Percentiles rank a stretch among this genome's conserved stretches.
These are phyloP conservation scores for Chloris gayana DNA, from an alignment of 176 grass and related monocot species.

Conservation along the genomic window DNA sequence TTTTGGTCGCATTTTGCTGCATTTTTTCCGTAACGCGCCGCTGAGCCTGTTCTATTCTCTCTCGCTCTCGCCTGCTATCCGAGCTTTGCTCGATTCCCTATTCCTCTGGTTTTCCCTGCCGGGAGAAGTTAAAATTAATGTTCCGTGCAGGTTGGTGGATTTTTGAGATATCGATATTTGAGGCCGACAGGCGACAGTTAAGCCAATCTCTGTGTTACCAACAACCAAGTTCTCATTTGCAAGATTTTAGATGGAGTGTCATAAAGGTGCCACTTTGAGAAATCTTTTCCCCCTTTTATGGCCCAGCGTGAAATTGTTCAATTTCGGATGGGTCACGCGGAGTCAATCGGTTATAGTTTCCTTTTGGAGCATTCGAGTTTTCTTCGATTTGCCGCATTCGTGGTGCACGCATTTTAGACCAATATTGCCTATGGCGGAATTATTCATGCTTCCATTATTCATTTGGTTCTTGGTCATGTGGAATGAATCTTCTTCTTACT, in stretches of 20 bases:
- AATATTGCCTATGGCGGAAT: not conserved
- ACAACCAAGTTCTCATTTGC: not conserved
- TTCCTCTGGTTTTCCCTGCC: not conserved
- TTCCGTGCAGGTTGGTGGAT: constrained; percentile 10
- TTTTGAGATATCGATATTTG: not conserved
- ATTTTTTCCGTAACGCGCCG: not conserved
- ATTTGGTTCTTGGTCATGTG: not conserved
- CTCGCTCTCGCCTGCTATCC: not conserved
- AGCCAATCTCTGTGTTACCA: not conserved
- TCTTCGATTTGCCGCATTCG: not conserved
- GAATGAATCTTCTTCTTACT: not conserved
- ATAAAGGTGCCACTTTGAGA: constrained; percentile 2
- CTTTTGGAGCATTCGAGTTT: too few relatives aligned
- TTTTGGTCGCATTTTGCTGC: constrained; percentile 27
- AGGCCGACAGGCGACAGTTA: not conserved
- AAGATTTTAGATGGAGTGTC: not conserved
- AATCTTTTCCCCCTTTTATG: not conserved
- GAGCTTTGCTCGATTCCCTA: not conserved
- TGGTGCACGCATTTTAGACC: not conserved
- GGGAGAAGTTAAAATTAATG: not conserved
- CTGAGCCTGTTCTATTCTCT: constrained; percentile 1
- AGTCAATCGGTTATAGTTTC: not conserved
- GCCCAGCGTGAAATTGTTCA: not conserved
- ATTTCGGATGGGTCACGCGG: not conserved
- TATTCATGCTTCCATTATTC: not conserved